Percentiles rank a stretch among this genome's conserved stretches.
Evolutionary conservation across 208 protist genomes (phyloP).

Genomic region (Leishmania tropica): DNA sequence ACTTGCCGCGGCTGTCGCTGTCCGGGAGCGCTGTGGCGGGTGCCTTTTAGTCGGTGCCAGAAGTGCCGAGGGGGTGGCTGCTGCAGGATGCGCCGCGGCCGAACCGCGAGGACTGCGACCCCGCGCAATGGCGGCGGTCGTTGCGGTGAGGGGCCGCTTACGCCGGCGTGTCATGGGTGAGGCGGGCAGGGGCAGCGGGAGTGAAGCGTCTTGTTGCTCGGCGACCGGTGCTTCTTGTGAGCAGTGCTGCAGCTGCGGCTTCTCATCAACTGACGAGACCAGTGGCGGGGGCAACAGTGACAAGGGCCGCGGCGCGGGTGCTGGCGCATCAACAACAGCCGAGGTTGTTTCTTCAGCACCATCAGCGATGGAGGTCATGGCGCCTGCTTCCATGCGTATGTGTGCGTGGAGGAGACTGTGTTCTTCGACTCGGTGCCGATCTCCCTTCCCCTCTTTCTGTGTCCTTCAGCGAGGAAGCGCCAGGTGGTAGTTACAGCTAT

Average conservation of each 20-base stretch:
- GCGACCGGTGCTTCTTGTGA: not conserved
- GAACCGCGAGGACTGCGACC: not conserved
- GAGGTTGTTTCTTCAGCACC: not conserved
- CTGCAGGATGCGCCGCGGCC: not conserved
- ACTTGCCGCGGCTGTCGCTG: not conserved
- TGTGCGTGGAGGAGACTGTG: not conserved
- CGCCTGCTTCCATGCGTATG: not conserved
- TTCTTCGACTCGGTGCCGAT: not conserved
- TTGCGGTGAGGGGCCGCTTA: not conserved
- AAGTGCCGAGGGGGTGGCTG: not conserved
- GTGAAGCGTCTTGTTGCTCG: not conserved
- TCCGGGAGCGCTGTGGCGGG: not conserved
- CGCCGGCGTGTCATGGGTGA: slow-evolving; percentile 4
- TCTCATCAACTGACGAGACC: not conserved
- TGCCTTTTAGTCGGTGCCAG: not conserved
- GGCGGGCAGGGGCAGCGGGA: slow-evolving; percentile 7
- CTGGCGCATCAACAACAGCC: not conserved
- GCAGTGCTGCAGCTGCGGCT: not conserved
- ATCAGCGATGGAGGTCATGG: not conserved
- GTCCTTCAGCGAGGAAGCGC: not conserved
- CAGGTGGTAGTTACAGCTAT: not conserved
- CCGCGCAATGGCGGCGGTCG: slow-evolving; percentile 1
- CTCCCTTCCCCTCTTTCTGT: not conserved
- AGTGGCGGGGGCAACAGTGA: not conserved
- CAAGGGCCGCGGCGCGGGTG: not conserved